Conservation (phyloP, 169 alveolate genomes). For the Theileria parva region DNA sequence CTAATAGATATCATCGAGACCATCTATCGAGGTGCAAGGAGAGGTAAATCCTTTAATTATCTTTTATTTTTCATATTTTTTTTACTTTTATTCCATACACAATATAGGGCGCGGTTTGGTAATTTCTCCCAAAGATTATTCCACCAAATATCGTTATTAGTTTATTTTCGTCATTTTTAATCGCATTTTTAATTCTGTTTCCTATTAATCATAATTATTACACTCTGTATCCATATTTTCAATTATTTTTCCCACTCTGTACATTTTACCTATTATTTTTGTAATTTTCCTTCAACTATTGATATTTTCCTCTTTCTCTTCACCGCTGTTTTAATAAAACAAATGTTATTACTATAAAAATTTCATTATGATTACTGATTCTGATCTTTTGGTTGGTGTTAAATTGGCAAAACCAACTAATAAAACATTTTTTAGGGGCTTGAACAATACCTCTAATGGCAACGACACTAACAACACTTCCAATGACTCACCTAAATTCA, state of each 20-base stretch:
- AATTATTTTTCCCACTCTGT: no score
- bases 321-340: neutral
- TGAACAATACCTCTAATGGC: neutral
- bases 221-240: neutral
- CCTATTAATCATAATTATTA: neutral
- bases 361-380: neutral
- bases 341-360: neutral
- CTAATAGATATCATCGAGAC: conserved; percentile 96
- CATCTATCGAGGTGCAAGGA: conserved; percentile 96
- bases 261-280: neutral
- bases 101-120: conserved; percentile 90
- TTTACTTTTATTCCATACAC: neutral
- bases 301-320: neutral
- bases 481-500: neutral
- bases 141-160: conserved; percentile 91
- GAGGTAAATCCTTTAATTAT: conserved; percentile 80
- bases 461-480: neutral
- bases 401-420: neutral
- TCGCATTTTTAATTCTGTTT: neutral
- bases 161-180: neutral
- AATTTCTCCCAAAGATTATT: conserved; percentile 94
- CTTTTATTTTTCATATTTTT: neutral
- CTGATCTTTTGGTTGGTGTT: neutral
- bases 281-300: neutral
- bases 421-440: neutral